These are phyloP conservation scores for Septoria linicola DNA, from an alignment of 2,329 filamentous ascomycete species.

Conservation along the genomic window DNA sequence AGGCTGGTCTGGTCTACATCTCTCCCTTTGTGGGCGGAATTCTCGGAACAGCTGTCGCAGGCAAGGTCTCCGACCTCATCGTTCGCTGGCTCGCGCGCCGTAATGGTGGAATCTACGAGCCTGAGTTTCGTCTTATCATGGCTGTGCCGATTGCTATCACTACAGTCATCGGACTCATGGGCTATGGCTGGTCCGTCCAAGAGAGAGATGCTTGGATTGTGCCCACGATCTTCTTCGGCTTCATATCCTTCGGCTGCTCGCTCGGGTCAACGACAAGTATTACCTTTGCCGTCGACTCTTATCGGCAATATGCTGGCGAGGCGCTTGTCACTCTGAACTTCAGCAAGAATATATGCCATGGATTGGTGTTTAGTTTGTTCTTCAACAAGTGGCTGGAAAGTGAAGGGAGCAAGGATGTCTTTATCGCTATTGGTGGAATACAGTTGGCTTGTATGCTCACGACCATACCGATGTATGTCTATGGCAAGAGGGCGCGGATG, in stretches of 20 bases:
- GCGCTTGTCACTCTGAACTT: constrained; percentile 93
- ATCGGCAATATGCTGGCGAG: constrained; percentile 89
- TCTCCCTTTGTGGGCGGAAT: constrained; percentile 87
- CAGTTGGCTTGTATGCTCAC: constrained; percentile 72
- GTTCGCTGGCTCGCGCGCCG: constrained; percentile 77
- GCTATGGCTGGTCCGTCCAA: constrained; percentile 89
- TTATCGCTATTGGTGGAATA: constrained; percentile 79
- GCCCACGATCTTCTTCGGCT: constrained; percentile 87
- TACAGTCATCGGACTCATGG: constrained; percentile 85
- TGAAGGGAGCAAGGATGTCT: constrained; percentile 75
- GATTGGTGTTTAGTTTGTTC: constrained; percentile 83
- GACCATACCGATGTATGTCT: constrained; percentile 91
- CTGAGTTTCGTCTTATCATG: constrained; percentile 91
- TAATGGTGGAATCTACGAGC: constrained; percentile 93
- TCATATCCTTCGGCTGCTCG: constrained; percentile 89
- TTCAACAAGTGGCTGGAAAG: constrained; percentile 77
- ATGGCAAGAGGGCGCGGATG: constrained; percentile 85
- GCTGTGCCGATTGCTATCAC: constrained; percentile 72
- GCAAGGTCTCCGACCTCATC: constrained; percentile 80
- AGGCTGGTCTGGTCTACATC: constrained; percentile 83
- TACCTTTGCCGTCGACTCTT: constrained; percentile 91
- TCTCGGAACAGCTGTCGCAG: constrained; percentile 86
- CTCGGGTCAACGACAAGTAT: constrained; percentile 88
- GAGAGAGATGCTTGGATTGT: constrained; percentile 80
- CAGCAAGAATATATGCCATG: constrained; percentile 89